These are phyloP conservation scores for Ustilago lituana DNA, from an alignment of 1,284 basidiomycete genomes.

Conservation along the genomic window DNA sequence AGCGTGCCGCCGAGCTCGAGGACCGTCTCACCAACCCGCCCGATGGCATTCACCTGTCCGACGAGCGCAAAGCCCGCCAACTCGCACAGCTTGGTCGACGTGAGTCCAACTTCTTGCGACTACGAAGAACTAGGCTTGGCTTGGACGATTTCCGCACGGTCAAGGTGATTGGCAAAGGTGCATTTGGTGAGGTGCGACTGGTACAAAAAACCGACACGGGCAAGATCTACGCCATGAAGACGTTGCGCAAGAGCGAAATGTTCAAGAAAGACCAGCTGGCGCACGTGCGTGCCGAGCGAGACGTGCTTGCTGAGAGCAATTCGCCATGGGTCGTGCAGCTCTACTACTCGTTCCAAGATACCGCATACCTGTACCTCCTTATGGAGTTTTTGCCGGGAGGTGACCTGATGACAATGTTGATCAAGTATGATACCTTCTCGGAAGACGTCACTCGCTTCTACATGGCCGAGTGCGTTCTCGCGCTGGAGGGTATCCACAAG, in stretches of 20 bases:
- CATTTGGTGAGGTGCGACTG: constrained; percentile 95
- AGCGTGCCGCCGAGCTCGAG: constrained; percentile 91
- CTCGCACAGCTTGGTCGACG: constrained; percentile 88
- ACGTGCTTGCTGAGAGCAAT: constrained; percentile 95
- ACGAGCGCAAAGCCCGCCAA: constrained; percentile 89
- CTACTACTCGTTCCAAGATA: constrained; percentile 98
- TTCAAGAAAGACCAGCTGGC: constrained; percentile 98
- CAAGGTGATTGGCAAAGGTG: constrained; percentile 98
- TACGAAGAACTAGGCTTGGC: constrained; percentile 90
- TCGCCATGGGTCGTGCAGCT: constrained; percentile 98
- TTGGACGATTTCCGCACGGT: constrained; percentile 93
- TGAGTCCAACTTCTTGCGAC: constrained; percentile 80
- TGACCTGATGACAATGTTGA: constrained; percentile 97
- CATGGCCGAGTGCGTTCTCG: constrained; percentile 97
- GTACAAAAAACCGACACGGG: constrained; percentile 97
- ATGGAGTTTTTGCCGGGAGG: constrained; percentile 99
- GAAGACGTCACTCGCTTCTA: constrained; percentile 99
- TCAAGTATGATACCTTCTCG: constrained; percentile 99
- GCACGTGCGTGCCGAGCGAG: constrained; percentile 97
- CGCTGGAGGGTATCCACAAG: constrained; percentile 97
- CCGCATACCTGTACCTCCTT: constrained; percentile 93
- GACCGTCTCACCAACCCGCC: constrained; percentile 74
- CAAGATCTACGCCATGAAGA: constrained; percentile 99
- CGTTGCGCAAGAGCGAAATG: constrained; percentile 96
- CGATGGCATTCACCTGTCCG: constrained; percentile 67